These are phyloP conservation scores for Penicillium sp. DNA, from an alignment of 2,329 filamentous ascomycete species.

Conservation along the genomic window DNA sequence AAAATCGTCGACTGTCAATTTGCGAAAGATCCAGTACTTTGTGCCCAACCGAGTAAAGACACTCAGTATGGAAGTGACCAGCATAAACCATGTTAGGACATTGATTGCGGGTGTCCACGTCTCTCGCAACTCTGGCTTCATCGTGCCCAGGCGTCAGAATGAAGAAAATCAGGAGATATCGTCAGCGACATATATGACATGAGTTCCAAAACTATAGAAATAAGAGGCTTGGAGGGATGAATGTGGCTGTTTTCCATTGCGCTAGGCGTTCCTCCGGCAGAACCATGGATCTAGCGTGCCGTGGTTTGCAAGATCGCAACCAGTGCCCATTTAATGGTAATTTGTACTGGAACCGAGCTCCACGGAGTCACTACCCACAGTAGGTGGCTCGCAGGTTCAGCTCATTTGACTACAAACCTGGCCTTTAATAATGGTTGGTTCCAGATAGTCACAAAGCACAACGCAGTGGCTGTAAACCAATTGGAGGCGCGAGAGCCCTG, in stretches of 20 bases:
- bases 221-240: neutral
- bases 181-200: neutral
- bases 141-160: slow-evolving; percentile 2
- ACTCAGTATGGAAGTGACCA: slow-evolving; percentile 34
- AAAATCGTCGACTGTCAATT: slow-evolving; percentile 33
- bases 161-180: neutral
- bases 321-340: neutral
- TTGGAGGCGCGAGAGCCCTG: neutral
- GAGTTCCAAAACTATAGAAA: neutral
- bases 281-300: neutral
- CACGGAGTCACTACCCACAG: neutral
- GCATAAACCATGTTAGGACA: slow-evolving; percentile 37
- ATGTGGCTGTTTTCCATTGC: neutral
- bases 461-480: neutral
- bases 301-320: neutral
- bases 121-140: slow-evolving; percentile 20
- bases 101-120: slow-evolving; percentile 32
- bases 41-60: slow-evolving; percentile 34
- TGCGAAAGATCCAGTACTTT: slow-evolving; percentile 35
- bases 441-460: neutral
- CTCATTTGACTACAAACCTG: neutral
- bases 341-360: neutral
- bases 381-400: neutral
- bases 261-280: neutral
- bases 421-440: neutral